A percentile compares a stretch with the other conserved stretches of the same genome.
These are phyloP conservation scores for Trichoderma sp. DNA, from an alignment of 2,329 filamentous ascomycete species.

Conservation along the genomic window DNA sequence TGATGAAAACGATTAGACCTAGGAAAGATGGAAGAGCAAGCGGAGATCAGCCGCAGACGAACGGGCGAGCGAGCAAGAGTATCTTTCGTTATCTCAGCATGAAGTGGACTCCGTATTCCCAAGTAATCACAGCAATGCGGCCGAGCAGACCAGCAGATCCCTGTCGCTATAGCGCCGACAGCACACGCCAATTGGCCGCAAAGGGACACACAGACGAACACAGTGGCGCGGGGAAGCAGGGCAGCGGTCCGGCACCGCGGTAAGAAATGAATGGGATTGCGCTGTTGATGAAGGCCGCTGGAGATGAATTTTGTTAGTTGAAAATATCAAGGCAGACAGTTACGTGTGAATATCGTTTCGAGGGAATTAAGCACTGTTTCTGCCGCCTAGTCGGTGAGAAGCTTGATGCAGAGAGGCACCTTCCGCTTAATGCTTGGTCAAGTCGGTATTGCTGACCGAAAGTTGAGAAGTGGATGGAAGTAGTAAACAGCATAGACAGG, in stretches of 20 bases:
- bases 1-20: background rate
- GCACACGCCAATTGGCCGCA: background rate
- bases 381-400: conserved; percentile 5
- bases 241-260: background rate
- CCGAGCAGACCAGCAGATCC: conserved; percentile 4
- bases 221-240: conserved; percentile 10
- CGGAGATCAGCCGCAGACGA: conserved; percentile 6
- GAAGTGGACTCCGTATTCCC: background rate
- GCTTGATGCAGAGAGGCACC: background rate
- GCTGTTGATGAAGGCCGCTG: background rate
- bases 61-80: background rate
- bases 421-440: background rate
- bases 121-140: background rate
- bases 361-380: background rate
- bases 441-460: background rate
- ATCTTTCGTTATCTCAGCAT: background rate
- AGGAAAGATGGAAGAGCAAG: background rate
- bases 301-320: background rate
- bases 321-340: background rate
- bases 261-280: background rate
- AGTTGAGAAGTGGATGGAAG: background rate
- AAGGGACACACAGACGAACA: background rate
- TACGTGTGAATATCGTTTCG: background rate
- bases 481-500: background rate
- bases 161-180: conserved; percentile 2